phyloP scores from a whole-genome alignment of 2,329 filamentous ascomycete species.

The Peltaster fructicola region DNA sequence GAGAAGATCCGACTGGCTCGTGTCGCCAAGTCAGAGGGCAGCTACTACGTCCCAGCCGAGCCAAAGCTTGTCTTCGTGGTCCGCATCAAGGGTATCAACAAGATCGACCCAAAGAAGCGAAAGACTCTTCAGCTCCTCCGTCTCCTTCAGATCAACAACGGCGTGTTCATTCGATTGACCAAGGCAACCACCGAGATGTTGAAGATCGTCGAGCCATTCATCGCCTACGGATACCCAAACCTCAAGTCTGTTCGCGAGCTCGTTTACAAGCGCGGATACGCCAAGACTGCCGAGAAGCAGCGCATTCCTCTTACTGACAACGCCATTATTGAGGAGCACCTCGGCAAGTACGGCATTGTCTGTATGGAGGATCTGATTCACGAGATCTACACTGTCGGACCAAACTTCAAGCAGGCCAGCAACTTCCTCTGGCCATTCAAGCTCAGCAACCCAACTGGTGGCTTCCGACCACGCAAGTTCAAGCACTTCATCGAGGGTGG shows the following conservation, averaged over 20 bases:
- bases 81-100: constrained; percentile 99
- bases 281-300: constrained; percentile 90
- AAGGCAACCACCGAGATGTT: constrained; percentile 97
- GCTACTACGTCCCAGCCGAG: constrained; percentile 88
- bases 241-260: constrained; percentile 98
- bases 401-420: constrained; percentile 94
- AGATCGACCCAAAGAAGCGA: constrained; percentile 99
- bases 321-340: constrained; percentile 86
- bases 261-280: constrained; percentile 99
- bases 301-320: constrained; percentile 94
- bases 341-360: constrained; percentile 97
- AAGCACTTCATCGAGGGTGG: constrained; percentile 98
- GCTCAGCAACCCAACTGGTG: constrained; percentile 93
- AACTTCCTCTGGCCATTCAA: constrained; percentile 99
- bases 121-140: constrained; percentile 99
- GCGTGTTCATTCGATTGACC: constrained; percentile 92
- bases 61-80: constrained; percentile 93
- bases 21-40: constrained; percentile 77
- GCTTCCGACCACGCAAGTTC: constrained; percentile 94
- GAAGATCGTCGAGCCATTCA: constrained; percentile 96
- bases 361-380: constrained; percentile 99
- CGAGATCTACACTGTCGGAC: constrained; percentile 96
- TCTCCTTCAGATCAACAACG: constrained; percentile 99
- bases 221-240: constrained; percentile 99
- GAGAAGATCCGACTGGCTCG: constrained; percentile 93